Evolutionary conservation across 1,284 basidiomycete genomes (phyloP), one percentile per base, ranked within the genome.

Genomic region (Anthracocystis walkeri): DNA sequence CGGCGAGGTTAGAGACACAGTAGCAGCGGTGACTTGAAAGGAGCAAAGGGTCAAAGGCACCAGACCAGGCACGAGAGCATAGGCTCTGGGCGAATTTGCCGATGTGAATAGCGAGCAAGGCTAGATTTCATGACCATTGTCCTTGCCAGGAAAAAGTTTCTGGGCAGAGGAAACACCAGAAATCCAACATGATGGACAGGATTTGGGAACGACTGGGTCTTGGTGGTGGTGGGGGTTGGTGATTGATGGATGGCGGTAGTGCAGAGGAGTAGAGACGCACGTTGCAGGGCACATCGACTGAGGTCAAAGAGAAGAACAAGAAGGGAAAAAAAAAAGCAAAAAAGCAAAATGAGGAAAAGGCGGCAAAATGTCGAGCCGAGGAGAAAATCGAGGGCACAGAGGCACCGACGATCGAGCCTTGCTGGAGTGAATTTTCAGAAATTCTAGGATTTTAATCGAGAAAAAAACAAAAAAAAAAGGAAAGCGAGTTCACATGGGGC

Each of bases 31-130:
- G 14, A 20, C n/a, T 38, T 4, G 31, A 38, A 50, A 46, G 25
- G 35, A 31, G 31, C 49, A 58, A 33, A 54, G 53, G 46, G 35
- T 38, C 35, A 38, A 38, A 44, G 42, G 20, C 16, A 38, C n/a
- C 54, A 45, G 46, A 18, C 38, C 52, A 56, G 64, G 58, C 52
- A 57, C 53, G 42, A 57, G 27, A 12, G 40, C 41, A 31, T 27
- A 29, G n/a, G 18, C 35, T 38, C 35, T 38, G 35, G 35, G 12
- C 35, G 35, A 38, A 38, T 14, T 38, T 38, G 35, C 14, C 35
- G 14, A 23, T 18, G 41, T 10, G 33, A 44, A n/a, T 20, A n/a
- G n/a, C 41, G 42, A 25, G 33, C 29, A 29, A 42, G 44, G 31
- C 33, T 21, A 33, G 23, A 35, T 40, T 23, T 38, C 35, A 6